phyloP scores from a whole-genome alignment of 2,329 filamentous ascomycete species.

The Rachicladosporium sp. region DNA sequence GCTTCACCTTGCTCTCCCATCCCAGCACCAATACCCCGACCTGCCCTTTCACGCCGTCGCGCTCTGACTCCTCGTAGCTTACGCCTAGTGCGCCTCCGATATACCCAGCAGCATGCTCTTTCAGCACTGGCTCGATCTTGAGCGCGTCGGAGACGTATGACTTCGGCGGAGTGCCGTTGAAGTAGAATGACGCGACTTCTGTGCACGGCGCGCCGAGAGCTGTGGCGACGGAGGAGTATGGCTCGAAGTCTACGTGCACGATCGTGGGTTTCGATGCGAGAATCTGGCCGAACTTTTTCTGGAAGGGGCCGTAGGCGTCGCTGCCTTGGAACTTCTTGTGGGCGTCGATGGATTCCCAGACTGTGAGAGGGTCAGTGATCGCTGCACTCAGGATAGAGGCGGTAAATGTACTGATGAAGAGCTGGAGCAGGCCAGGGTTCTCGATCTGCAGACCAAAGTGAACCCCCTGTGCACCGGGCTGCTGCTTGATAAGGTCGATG shows the following conservation, averaged over 20 bases:
- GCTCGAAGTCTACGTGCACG: slow-evolving; percentile 24
- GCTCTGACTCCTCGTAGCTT: slow-evolving; percentile 18
- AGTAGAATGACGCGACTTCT: slow-evolving; percentile 36
- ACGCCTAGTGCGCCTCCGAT: slow-evolving; percentile 12
- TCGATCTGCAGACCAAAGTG: slow-evolving; percentile 30
- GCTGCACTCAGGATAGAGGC: neutral
- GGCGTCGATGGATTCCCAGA: slow-evolving; percentile 29
- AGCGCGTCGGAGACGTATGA: slow-evolving; percentile 23
- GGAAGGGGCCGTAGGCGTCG: slow-evolving; percentile 28
- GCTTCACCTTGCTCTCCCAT: slow-evolving; percentile 40
- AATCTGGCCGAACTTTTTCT: slow-evolving; percentile 19
- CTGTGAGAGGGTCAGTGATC: slow-evolving; percentile 15
- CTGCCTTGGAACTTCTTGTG: slow-evolving; percentile 30
- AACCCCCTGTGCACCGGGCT: slow-evolving; percentile 25
- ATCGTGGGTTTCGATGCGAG: slow-evolving; percentile 18
- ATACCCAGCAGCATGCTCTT: slow-evolving; percentile 19
- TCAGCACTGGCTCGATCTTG: slow-evolving; percentile 12
- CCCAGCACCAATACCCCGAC: slow-evolving; percentile 35
- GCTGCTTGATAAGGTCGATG: slow-evolving; percentile 23
- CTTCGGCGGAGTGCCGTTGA: slow-evolving; percentile 22
- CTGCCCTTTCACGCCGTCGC: slow-evolving; percentile 27
- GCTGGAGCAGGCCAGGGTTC: slow-evolving; percentile 22
- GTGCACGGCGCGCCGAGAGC: slow-evolving; percentile 33
- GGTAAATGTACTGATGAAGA: slow-evolving; percentile 28
- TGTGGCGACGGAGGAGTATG: slow-evolving; percentile 6